Percentiles rank a stretch among this genome's conserved stretches.
Conservation (phyloP, 2,329 filamentous ascomycete genomes). For the Cladosporium velox region DNA sequence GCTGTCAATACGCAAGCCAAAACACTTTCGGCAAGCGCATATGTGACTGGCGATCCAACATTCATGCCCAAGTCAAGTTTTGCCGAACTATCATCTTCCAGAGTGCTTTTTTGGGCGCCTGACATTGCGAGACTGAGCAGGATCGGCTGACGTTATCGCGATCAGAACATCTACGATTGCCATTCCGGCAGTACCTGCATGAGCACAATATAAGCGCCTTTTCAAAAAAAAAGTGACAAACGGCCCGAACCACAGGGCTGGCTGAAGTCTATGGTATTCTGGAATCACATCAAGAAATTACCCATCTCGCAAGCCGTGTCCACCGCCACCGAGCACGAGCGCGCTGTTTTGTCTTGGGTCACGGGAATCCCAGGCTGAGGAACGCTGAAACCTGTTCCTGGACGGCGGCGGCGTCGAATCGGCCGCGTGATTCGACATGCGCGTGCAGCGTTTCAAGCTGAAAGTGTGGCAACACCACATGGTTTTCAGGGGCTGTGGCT, state of each 20-base stretch:
- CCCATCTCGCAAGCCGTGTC: neutral
- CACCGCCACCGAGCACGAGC: neutral
- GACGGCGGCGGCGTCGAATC: neutral
- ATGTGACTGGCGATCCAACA: neutral
- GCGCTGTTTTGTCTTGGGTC: neutral
- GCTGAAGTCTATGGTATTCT: neutral
- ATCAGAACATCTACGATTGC: neutral
- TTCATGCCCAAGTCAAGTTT: neutral
- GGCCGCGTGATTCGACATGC: neutral
- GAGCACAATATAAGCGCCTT: constrained; percentile 1
- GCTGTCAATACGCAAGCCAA: constrained; percentile 13
- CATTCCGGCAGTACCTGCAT: constrained; percentile 11
- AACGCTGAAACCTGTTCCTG: constrained; percentile 10
- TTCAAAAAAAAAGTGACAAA: neutral
- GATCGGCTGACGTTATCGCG: neutral
- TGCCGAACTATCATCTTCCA: neutral
- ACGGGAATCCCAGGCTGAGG: neutral
- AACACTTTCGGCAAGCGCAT: constrained; percentile 8
- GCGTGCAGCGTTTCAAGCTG: neutral
- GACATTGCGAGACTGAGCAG: neutral
- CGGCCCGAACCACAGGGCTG: neutral
- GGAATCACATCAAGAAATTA: neutral
- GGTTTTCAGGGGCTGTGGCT: constrained; percentile 1
- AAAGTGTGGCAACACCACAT: constrained; percentile 17
- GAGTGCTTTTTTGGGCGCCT: neutral